Conservation (phyloP, 2,329 filamentous ascomycete genomes). For the Aspergillus sp. region DNA sequence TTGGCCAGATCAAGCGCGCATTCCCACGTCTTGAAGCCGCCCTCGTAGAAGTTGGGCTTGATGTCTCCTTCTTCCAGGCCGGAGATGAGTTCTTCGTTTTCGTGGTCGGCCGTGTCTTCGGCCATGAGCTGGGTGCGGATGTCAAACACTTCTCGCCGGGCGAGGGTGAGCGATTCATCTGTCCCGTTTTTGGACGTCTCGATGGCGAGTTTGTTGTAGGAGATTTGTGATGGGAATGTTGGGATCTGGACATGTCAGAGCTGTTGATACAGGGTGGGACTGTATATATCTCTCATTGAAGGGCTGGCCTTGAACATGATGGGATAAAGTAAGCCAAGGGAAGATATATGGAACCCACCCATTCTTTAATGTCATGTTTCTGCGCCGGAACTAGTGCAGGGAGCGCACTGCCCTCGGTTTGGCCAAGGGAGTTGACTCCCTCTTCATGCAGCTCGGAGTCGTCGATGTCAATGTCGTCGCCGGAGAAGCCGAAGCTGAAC, state of each 20-base stretch:
- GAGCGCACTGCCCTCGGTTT: conserved; percentile 17
- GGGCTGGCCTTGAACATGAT: neutral
- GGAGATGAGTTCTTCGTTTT: conserved; percentile 44
- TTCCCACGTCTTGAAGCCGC: conserved; percentile 69
- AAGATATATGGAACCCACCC: conserved; percentile 41
- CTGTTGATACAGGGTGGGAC: neutral
- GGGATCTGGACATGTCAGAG: conserved; percentile 44
- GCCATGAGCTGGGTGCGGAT: conserved; percentile 64
- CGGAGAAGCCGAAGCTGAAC: conserved; percentile 60
- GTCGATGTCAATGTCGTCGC: conserved; percentile 57
- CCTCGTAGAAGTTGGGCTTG: conserved; percentile 62
- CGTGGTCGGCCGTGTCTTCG: conserved; percentile 47
- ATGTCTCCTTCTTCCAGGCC: conserved; percentile 58
- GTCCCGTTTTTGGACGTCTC: conserved; percentile 21
- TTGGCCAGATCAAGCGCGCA: conserved; percentile 61
- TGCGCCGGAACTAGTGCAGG: conserved; percentile 35
- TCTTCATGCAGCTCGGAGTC: conserved; percentile 27
- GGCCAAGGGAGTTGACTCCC: conserved; percentile 7
- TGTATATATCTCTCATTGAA: neutral
- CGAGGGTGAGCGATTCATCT: conserved; percentile 35
- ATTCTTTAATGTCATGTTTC: conserved; percentile 46
- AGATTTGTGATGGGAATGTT: conserved; percentile 58
- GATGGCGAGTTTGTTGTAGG: conserved; percentile 55
- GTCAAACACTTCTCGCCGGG: conserved; percentile 62
- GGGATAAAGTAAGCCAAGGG: neutral